Percentiles rank a stretch among this genome's conserved stretches.
phyloP scores from a whole-genome alignment of 495 filamentous ascomycete species.

The Tuber aestivum region DNA sequence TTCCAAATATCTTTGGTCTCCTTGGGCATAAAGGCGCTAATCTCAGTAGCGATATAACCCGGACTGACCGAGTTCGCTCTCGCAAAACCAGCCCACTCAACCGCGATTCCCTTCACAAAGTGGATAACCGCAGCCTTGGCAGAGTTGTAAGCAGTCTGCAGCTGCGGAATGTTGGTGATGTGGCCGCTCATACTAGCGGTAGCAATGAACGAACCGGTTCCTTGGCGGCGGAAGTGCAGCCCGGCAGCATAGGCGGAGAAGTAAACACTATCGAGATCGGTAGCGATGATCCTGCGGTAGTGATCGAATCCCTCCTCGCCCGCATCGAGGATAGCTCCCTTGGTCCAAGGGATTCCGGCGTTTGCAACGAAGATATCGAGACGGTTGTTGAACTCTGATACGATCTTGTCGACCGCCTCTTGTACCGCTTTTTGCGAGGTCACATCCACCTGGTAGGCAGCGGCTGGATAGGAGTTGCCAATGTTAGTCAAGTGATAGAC shows the following conservation, averaged over 20 bases:
- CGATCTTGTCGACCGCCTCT: constrained; percentile 54
- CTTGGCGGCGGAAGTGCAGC: constrained; percentile 58
- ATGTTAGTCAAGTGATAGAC: neutral
- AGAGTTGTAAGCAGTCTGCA: constrained; percentile 81
- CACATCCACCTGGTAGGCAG: constrained; percentile 69
- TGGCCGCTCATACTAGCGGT: constrained; percentile 50
- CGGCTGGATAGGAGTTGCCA: constrained; percentile 49
- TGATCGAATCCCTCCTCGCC: constrained; percentile 47
- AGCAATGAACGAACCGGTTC: constrained; percentile 40
- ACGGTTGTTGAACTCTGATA: constrained; percentile 62
- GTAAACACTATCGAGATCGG: constrained; percentile 75
- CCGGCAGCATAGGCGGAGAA: constrained; percentile 77
- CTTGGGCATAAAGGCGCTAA: constrained; percentile 64
- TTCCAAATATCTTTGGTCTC: constrained; percentile 70
- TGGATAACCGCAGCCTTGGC: constrained; percentile 82
- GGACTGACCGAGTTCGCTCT: constrained; percentile 77
- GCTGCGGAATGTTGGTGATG: constrained; percentile 80
- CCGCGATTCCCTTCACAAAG: constrained; percentile 64
- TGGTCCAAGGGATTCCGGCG: constrained; percentile 67
- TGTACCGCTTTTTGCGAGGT: constrained; percentile 56
- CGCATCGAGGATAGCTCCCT: constrained; percentile 63
- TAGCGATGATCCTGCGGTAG: constrained; percentile 63
- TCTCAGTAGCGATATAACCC: constrained; percentile 81
- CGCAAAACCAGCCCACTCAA: constrained; percentile 84
- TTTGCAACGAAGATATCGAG: constrained; percentile 79